Base-by-base conservation (phyloP, 2,329 filamentous ascomycete genomes). In the Exophiala sp. region DNA sequence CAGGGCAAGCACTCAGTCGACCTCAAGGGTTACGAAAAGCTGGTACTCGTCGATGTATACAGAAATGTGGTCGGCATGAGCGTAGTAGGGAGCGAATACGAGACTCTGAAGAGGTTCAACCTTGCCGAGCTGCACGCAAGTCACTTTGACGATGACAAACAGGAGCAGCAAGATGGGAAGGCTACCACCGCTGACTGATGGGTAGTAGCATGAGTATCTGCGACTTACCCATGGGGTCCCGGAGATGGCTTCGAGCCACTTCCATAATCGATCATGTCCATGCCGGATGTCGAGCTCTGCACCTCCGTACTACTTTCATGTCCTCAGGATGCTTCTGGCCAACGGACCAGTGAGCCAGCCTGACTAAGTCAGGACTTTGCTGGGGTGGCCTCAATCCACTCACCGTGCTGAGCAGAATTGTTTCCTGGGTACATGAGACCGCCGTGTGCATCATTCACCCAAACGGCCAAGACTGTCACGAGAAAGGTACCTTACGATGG, bases 21-120 rank as follows among this genome's bases (percentile, higher is more conserved):
- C 63, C 68, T 84, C 29, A 79, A 74, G 48, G 72, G 76, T 32
- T 82, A 81, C 60, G 80, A 83, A 64, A 62, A 76, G 34, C 67
- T 81, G 41, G 80, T 84, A 53, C 64, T 83, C 30, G 77, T 84
- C 38, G 79, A 82, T 58, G 70, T 83, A 48, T 78, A 81, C 62
- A 74, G 81, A 68, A 82, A 81, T 58, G 65, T 83, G 8, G 74
- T 80, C 52, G 80, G 81, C 16, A 80, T 84, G 73, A 81, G 79
- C 56, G 79, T 83, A 7, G 77, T 82, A 3, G 75, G 73, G 16
- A 66, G 70, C 45, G 77, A 80, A 55, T 83, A 77, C 58, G 80
- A 83, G 47, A 66, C 71, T 55, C 68, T 84, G 55, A 83, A 81
- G 65, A 72, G 76, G 48, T 83, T 75, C 65, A 84, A 83, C 62